phyloP scores from a whole-genome alignment of 768 basidiomycete genomes.

The Xerocomellus intermedius region DNA sequence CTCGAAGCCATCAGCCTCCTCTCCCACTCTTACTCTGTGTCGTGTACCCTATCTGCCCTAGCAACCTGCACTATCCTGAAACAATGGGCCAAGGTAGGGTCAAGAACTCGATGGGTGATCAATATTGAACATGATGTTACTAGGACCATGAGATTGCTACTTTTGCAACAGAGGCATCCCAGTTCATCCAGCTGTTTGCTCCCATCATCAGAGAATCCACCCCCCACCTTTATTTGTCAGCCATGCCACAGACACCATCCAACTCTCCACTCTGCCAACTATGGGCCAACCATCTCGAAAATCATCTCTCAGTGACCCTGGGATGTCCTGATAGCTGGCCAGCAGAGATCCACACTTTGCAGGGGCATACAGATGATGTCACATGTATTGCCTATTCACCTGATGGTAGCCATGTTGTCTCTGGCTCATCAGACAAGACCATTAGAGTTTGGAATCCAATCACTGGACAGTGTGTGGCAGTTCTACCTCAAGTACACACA shows the following conservation, averaged over 20 bases:
- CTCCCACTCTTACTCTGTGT: conserved; percentile 3
- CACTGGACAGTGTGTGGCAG: conserved; percentile 14
- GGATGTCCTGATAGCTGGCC: conserved; percentile 15
- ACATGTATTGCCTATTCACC: conserved; percentile 22
- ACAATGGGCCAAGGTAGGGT: conserved; percentile 20
- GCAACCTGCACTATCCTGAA: conserved; percentile 6
- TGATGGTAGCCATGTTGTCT: conserved; percentile 23
- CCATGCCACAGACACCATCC: conserved; percentile 34
- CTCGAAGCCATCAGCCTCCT: conserved; percentile 36
- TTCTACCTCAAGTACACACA: conserved; percentile 2
- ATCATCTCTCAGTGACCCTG: conserved; percentile 9
- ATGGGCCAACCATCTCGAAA: conserved; percentile 22
- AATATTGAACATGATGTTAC: not conserved
- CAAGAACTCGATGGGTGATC: not conserved
- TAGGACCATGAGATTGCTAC: conserved; percentile 13
- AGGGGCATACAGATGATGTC: conserved; percentile 14
- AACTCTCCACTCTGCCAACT: conserved; percentile 23
- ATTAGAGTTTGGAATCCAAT: conserved; percentile 20
- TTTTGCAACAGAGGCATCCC: conserved; percentile 24
- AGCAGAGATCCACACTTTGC: conserved; percentile 15
- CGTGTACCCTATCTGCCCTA: conserved; percentile 8
- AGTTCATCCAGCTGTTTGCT: conserved; percentile 34
- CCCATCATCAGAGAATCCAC: conserved; percentile 30
- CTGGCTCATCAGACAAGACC: conserved; percentile 22
- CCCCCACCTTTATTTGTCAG: conserved; percentile 41